Evolutionary conservation across 139 green algal species (phyloP).

Genomic region (Axilococcus clingmanii): DNA sequence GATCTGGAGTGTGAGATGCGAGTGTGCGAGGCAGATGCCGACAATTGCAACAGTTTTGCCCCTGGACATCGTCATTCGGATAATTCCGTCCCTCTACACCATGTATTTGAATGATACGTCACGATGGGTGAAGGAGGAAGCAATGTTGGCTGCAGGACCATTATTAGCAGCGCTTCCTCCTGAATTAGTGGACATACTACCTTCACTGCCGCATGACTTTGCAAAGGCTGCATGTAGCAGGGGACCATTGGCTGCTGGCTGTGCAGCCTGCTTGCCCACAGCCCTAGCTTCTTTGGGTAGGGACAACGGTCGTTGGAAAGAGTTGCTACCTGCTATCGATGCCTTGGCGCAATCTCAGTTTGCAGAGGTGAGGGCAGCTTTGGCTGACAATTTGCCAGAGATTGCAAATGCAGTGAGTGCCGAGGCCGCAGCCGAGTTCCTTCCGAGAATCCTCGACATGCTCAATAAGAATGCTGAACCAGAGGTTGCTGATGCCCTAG

Average conservation of each 20-base stretch:
- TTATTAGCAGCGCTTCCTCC: constrained; percentile 21
- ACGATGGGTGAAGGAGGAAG: not conserved
- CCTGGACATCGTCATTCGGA: not conserved
- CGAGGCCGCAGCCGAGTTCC: constrained; percentile 4
- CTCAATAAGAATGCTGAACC: constrained; percentile 17
- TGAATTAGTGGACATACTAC: constrained; percentile 6
- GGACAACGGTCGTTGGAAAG: no score
- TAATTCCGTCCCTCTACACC: not conserved
- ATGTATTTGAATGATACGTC: not conserved
- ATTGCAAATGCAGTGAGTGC: constrained; percentile 12
- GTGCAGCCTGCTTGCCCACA: no score
- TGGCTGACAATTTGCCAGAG: constrained; percentile 27
- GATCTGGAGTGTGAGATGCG: no score
- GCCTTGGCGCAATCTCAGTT: constrained; percentile 15
- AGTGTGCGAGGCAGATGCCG: no score
- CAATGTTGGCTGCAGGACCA: not conserved
- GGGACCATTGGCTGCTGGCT: constrained; percentile 27
- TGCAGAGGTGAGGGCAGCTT: constrained; percentile 21
- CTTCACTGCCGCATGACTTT: constrained; percentile 12
- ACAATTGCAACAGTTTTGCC: no score
- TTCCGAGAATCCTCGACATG: constrained; percentile 16
- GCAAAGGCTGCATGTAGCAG: constrained; percentile 22
- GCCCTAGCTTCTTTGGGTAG: no score
- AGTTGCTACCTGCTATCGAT: no score
- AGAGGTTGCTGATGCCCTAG: constrained; percentile 16